Conservation (phyloP, 192 early-diverging fungal genomes). For the Backusella parvicylindrica region DNA sequence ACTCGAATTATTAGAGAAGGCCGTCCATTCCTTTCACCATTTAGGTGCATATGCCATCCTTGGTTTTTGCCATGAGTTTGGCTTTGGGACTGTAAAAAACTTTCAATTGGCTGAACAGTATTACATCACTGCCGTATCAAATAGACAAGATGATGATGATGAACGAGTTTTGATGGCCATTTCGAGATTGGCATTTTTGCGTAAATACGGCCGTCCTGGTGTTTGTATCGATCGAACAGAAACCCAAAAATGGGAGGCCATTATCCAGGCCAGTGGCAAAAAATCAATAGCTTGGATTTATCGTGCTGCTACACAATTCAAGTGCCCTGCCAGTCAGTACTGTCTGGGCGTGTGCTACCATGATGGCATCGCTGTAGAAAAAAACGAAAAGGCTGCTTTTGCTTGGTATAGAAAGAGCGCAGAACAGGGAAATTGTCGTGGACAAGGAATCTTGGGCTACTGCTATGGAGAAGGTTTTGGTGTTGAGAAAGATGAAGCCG, state of each 20-base stretch:
- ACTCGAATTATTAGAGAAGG: conserved; percentile 47
- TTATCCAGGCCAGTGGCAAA: conserved; percentile 50
- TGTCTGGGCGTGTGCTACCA: conserved; percentile 74
- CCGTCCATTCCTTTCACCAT: conserved; percentile 37
- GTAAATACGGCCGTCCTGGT: conserved; percentile 77
- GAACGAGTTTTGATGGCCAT: conserved; percentile 64
- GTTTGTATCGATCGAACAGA: conserved; percentile 77
- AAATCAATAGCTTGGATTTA: conserved; percentile 60
- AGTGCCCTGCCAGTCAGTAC: conserved; percentile 60
- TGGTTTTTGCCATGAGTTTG: conserved; percentile 83
- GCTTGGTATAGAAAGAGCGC: conserved; percentile 67
- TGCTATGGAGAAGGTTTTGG: conserved; percentile 80
- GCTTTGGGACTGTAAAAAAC: conserved; percentile 44
- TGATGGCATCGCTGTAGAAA: conserved; percentile 67
- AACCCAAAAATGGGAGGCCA: conserved; percentile 71
- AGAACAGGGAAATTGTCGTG: conserved; percentile 62
- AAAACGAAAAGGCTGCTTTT: conserved; percentile 60
- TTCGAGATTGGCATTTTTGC: conserved; percentile 67
- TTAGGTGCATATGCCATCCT: conserved; percentile 56
- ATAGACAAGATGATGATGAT: conserved; percentile 60
- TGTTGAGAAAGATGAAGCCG: conserved; percentile 56
- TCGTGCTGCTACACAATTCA: conserved; percentile 52
- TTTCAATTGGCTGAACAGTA: conserved; percentile 1
- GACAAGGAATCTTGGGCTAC: conserved; percentile 66
- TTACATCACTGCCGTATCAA: conserved; percentile 43